These are phyloP conservation scores for Rhizoclosmatium globosum DNA, from an alignment of 192 early-diverging fungal species.

Conservation along the genomic window DNA sequence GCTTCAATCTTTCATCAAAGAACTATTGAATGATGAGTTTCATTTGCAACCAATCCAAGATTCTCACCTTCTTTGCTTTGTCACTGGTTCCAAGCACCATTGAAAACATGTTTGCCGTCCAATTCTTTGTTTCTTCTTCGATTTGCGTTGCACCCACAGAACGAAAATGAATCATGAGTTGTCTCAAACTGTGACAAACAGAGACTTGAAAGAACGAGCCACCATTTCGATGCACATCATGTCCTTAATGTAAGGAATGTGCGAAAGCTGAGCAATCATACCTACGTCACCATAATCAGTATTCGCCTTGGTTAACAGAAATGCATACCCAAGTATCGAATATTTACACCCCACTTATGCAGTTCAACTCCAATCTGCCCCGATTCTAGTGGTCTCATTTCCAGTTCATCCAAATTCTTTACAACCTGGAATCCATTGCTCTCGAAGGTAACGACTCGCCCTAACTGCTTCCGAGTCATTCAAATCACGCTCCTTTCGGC, in stretches of 20 bases:
- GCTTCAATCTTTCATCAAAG: conserved; percentile 55
- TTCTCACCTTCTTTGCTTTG: conserved; percentile 43
- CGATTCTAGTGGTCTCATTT: conserved; percentile 58
- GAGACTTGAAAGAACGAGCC: conserved; percentile 52
- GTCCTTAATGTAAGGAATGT: conserved; percentile 58
- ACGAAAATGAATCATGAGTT: conserved; percentile 56
- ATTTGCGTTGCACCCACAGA: conserved; percentile 61
- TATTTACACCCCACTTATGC: conserved; percentile 59
- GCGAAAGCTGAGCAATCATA: conserved; percentile 50
- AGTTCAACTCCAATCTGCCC: conserved; percentile 45
- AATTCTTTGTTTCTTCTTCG: conserved; percentile 58
- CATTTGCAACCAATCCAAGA: background rate
- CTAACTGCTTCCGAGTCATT: conserved; percentile 52
- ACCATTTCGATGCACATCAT: conserved; percentile 59
- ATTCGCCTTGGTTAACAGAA: background rate
- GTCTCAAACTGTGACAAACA: conserved; percentile 51
- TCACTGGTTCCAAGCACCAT: conserved; percentile 47
- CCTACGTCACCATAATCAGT: conserved; percentile 26
- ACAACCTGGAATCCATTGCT: conserved; percentile 59
- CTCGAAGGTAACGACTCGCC: conserved; percentile 53
- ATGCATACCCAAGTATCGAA: conserved; percentile 58
- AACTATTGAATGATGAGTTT: conserved; percentile 33
- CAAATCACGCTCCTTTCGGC: conserved; percentile 51
- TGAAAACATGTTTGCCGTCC: conserved; percentile 49
- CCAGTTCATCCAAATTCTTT: conserved; percentile 51